Evolutionary conservation across 345 rosid genomes (phyloP), one percentile per base, ranked within the genome.

Genomic region (Rubroshorea leprosula): DNA sequence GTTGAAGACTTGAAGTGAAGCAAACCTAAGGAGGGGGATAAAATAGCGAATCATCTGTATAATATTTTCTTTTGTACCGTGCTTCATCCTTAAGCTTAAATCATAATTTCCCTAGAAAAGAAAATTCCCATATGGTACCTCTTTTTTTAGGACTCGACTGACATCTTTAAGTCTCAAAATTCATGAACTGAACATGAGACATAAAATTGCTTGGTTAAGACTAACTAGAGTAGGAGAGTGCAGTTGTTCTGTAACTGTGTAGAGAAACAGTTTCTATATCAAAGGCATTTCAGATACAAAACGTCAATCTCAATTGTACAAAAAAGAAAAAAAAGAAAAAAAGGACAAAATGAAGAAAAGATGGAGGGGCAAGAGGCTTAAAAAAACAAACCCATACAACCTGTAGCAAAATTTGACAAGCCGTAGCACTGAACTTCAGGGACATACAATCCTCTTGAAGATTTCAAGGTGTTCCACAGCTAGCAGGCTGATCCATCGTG

Each of bases 261-360:
- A n/a, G n/a, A n/a, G n/a, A n/a, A n/a, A n/a, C n/a, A n/a, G n/a
- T n/a, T n/a, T n/a, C n/a, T n/a, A n/a, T n/a, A n/a, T n/a, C n/a
- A n/a, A n/a, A n/a, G n/a, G n/a, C n/a, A n/a, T n/a, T n/a, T n/a
- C n/a, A n/a, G n/a, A n/a, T n/a, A n/a, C n/a, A n/a, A n/a, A n/a
- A n/a, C 29, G 45, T 31, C 45, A 41, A 53, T 19, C 56, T n/a
- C 41, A 41, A 68, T 63, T 55, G 65, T 55, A 63, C 61, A 49
- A 60, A 46, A 26, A 68, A 25, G 23, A 49, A 68, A 57, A 76
- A 68, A 76, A 73, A 68, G 50, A 62, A 71, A 58, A 23, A 29
- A 49, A 38, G 20, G 35, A 20, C 51, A 60, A 56, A 60, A 49
- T 27, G 52, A 49, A 9, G n/a, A 8, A 16, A 15, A 8, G 9